Base-by-base conservation (phyloP, 371 early-diverging fungal species). In the Mucor lusitanicus region DNA sequence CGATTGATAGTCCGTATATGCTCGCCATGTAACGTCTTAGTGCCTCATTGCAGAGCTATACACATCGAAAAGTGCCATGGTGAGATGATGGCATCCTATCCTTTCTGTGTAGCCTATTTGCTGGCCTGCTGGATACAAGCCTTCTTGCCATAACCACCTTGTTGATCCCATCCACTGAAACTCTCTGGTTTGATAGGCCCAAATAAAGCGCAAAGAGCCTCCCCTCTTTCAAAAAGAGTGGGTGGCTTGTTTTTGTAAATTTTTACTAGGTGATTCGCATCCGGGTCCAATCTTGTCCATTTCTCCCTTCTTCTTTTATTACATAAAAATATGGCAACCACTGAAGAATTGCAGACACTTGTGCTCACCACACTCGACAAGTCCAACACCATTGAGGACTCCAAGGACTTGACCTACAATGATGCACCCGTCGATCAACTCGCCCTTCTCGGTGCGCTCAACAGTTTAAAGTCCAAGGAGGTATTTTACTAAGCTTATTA, bases 391-490 rank as follows among this genome's bases (percentile, higher is more conserved):
- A 50, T 59, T 59, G n/a, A 58, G 11, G 28, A 59, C 75, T 86
- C 93, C 15, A 87, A 84, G 11, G 76, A 81, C 25, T 85, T 94
- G 67, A 80, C 65, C 25, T 80, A 79, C 40, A 72, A 88, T 68
- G 90, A 86, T 25, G 67, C 83, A 11, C 65, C 79, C 28, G 75
- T 92, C 66, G 90, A 91, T 54, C 92, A 92, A 75, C 84, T 87
- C 13, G 83, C 82, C 12, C 76, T 96, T 40, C 85, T 94, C 27
- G 96, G 95, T 63, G 94, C 91, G 19, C 83, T 97, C 64, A 95
- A 93, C 85, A 90, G 88, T 67, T 87, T 98, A 42, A 85, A 89
- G 73, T 90, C 90, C 76, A 89, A 94, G 73, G 95, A 96, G 86
- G 95, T 95, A 86, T n/a, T 54, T 68, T 35, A 35, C 35, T 1